phyloP scores from a whole-genome alignment of 1,284 basidiomycete genomes.

The Marasmius oreades region DNA sequence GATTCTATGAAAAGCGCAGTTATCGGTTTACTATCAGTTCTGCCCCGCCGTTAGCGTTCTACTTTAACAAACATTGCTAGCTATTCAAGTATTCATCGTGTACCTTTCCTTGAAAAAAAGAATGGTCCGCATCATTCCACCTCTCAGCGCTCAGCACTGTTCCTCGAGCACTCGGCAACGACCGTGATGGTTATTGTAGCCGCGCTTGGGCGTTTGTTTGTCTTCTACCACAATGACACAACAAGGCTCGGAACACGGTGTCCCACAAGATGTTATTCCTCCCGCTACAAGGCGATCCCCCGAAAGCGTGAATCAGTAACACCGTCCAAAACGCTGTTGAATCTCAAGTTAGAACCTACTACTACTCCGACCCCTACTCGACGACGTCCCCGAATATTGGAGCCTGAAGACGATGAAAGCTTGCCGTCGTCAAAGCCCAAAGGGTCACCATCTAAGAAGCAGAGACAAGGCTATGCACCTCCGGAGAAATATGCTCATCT shows the following conservation, averaged over 20 bases:
- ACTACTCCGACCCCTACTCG: neutral
- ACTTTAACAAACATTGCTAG: too few relatives aligned
- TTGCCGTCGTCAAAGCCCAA: neutral
- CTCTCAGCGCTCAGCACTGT: too few relatives aligned
- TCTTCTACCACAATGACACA: neutral
- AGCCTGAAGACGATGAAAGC: neutral
- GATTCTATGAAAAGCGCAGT: too few relatives aligned
- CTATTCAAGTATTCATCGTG: too few relatives aligned
- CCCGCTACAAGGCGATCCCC: neutral
- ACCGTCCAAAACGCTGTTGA: neutral
- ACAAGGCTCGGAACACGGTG: neutral
- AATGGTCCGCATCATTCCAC: too few relatives aligned
- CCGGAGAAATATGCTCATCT: conserved; percentile 8
- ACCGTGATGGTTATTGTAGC: too few relatives aligned
- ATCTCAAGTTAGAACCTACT: neutral
- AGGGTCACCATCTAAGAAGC: conserved; percentile 1
- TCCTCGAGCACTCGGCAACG: too few relatives aligned
- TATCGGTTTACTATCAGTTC: too few relatives aligned
- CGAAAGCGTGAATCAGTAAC: neutral
- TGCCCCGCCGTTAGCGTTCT: too few relatives aligned
- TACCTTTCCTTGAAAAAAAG: too few relatives aligned
- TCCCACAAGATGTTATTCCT: neutral
- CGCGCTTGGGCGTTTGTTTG: neutral
- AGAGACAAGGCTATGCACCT: neutral
- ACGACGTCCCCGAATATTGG: conserved; percentile 5